Conservation (phyloP, 2,329 filamentous ascomycete genomes). For the Pseudogymnoascus sp. region DNA sequence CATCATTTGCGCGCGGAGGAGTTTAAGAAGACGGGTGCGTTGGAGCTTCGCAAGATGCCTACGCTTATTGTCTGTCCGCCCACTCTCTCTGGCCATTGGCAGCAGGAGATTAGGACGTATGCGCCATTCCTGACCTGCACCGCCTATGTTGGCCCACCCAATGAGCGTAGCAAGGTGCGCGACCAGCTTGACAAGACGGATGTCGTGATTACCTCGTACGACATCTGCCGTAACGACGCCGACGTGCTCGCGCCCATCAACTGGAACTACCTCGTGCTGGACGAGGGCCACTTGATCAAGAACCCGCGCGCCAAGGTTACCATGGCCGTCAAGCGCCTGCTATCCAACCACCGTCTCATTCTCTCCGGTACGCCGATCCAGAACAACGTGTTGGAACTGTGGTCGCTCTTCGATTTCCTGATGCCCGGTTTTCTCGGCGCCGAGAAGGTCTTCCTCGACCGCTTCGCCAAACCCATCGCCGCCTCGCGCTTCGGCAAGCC, state of each 20-base stretch:
- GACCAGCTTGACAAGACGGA: slow-evolving; percentile 68
- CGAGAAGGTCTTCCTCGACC: slow-evolving; percentile 89
- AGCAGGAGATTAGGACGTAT: slow-evolving; percentile 93
- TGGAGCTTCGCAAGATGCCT: slow-evolving; percentile 71
- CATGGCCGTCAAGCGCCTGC: slow-evolving; percentile 78
- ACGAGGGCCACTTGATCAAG: slow-evolving; percentile 97
- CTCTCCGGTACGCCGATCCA: slow-evolving; percentile 95
- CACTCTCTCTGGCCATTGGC: slow-evolving; percentile 95
- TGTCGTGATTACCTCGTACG: slow-evolving; percentile 94
- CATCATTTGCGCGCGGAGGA: slow-evolving; percentile 90
- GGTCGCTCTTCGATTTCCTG: slow-evolving; percentile 96
- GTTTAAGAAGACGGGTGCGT: slow-evolving; percentile 70
- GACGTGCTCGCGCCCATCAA: slow-evolving; percentile 73
- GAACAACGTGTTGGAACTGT: slow-evolving; percentile 93
- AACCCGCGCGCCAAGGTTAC: slow-evolving; percentile 97
- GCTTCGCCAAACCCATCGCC: slow-evolving; percentile 83
- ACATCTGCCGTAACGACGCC: slow-evolving; percentile 94
- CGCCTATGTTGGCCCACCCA: slow-evolving; percentile 83
- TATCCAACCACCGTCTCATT: slow-evolving; percentile 90
- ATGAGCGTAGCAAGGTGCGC: slow-evolving; percentile 66
- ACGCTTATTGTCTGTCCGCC: slow-evolving; percentile 95
- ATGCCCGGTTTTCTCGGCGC: slow-evolving; percentile 97
- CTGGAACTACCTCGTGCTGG: slow-evolving; percentile 96
- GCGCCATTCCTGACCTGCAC: slow-evolving; percentile 87
- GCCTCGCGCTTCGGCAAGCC: slow-evolving; percentile 94